Percentiles rank a stretch among this genome's conserved stretches.
phyloP scores from a whole-genome alignment of 805 yeast species.

The Candida chauliodis region DNA sequence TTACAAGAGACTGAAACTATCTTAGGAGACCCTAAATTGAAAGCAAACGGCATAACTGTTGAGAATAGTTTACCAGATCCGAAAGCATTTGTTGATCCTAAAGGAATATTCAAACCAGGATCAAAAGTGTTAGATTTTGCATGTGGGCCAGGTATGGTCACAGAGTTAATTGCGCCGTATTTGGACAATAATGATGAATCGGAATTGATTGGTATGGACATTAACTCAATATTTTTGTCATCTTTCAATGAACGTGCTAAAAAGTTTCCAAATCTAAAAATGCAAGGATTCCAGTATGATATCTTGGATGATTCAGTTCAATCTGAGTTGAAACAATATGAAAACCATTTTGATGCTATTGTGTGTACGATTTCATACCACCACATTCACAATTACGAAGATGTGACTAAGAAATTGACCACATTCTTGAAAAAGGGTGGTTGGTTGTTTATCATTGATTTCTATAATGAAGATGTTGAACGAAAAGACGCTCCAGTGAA shows the following conservation, averaged over 20 bases:
- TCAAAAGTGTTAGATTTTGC: conserved; percentile 37
- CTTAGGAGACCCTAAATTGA: conserved; percentile 15
- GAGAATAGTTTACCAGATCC: conserved; percentile 14
- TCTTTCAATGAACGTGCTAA: conserved; percentile 15
- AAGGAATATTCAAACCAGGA: conserved; percentile 18
- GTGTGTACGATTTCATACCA: conserved; percentile 37
- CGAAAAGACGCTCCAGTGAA: conserved; percentile 3
- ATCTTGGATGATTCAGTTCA: conserved; percentile 17
- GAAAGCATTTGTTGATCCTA: conserved; percentile 9
- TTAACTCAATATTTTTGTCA: conserved; percentile 22
- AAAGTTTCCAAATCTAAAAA: conserved; percentile 2
- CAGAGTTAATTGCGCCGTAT: conserved; percentile 28
- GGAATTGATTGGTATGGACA: conserved; percentile 34
- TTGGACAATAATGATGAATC: conserved; percentile 14
- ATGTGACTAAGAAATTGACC: conserved; percentile 26
- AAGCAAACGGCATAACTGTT: conserved; percentile 10
- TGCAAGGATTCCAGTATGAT: conserved; percentile 19
- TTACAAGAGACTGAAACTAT: conserved; percentile 10
- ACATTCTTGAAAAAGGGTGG: conserved; percentile 33
- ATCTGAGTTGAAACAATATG: conserved; percentile 14
- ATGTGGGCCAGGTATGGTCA: conserved; percentile 41
- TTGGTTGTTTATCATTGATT: conserved; percentile 33
- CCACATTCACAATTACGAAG: conserved; percentile 31
- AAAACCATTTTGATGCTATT: conserved; percentile 27
- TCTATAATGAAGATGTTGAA: conserved; percentile 34